phyloP scores from a whole-genome alignment of 345 rosid genomes.

The Brassica incana region DNA sequence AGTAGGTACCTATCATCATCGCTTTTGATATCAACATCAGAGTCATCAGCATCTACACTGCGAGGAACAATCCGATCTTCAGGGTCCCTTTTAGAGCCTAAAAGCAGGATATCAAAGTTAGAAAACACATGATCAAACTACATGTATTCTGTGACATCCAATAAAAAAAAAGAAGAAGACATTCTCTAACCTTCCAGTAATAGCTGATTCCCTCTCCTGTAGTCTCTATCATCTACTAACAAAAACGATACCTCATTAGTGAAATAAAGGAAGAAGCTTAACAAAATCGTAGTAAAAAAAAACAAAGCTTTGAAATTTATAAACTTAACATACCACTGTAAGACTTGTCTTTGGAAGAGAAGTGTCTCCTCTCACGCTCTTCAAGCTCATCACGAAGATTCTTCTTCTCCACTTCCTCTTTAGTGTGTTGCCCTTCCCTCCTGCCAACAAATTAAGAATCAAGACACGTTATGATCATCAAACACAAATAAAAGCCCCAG shows the following conservation, averaged over 20 bases:
- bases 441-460: conserved; percentile 40
- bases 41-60: conserved; percentile 93
- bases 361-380: conserved; percentile 86
- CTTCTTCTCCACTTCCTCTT: conserved; percentile 78
- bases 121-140: conserved; percentile 8
- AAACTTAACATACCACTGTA: conserved; percentile 47
- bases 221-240: conserved; percentile 78
- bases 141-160: not conserved
- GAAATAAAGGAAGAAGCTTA: not conserved
- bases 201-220: conserved; percentile 72
- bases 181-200: conserved; percentile 62
- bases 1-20: conserved; percentile 61
- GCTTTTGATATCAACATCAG: conserved; percentile 74
- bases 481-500: not conserved
- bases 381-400: conserved; percentile 85
- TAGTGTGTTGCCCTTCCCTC: conserved; percentile 91
- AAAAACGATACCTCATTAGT: not conserved
- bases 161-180: not conserved
- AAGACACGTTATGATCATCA: not conserved
- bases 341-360: conserved; percentile 80
- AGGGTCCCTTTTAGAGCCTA: conserved; percentile 71
- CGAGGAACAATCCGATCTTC: conserved; percentile 86
- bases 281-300: not conserved
- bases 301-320: not conserved
- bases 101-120: conserved; percentile 24